These are phyloP conservation scores for Xylaria sp. DNA, from an alignment of 2,329 filamentous ascomycete species.

Conservation along the genomic window DNA sequence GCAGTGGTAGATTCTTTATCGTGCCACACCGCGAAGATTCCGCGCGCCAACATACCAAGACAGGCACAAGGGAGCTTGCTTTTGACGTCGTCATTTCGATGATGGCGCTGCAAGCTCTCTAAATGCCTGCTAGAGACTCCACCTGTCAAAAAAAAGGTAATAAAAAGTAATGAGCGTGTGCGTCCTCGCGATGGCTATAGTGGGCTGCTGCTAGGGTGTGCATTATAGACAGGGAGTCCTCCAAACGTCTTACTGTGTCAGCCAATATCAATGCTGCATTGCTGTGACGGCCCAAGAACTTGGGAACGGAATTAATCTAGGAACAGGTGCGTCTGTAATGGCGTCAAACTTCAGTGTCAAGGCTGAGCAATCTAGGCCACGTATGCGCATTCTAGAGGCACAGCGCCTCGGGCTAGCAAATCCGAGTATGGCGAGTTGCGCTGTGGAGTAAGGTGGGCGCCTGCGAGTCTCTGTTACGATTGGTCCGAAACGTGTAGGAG, in stretches of 20 bases:
- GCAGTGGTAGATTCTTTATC: background rate
- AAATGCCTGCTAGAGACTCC: slow-evolving; percentile 29
- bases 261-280: slow-evolving; percentile 11
- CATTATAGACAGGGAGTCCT: slow-evolving; percentile 29
- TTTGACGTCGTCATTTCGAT: background rate
- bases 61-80: background rate
- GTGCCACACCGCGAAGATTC: background rate
- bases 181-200: no score
- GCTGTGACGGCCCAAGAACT: slow-evolving; percentile 16
- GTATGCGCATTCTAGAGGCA: background rate
- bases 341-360: background rate
- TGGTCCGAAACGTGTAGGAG: slow-evolving; percentile 20
- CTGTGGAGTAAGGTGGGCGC: slow-evolving; percentile 6
- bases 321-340: no score
- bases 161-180: no score
- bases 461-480: background rate
- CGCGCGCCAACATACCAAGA: no score
- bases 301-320: slow-evolving; percentile 7
- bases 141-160: slow-evolving; percentile 28
- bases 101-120: slow-evolving; percentile 26
- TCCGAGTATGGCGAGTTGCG: background rate
- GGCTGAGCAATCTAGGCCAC: background rate
- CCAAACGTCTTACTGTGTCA: slow-evolving; percentile 16
- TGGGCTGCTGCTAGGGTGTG: slow-evolving; percentile 24
- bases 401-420: background rate